These are phyloP conservation scores for Pisolithus sp. DNA, from an alignment of 768 basidiomycete species.

Conservation along the genomic window DNA sequence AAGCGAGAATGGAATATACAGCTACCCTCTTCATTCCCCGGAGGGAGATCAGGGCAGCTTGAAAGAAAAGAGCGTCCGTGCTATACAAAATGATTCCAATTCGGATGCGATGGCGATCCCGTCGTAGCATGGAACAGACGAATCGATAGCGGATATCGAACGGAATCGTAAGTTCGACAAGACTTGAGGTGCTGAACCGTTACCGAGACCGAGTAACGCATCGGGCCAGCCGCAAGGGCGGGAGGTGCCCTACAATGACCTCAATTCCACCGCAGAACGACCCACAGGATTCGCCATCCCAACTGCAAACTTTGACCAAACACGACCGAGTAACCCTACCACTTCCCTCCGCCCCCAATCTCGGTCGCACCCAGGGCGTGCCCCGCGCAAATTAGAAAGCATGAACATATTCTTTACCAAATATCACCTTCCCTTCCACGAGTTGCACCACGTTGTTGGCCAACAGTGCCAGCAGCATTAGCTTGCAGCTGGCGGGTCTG, in stretches of 20 bases:
- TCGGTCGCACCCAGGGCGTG: constrained; percentile 42
- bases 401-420: constrained; percentile 34
- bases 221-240: constrained; percentile 7
- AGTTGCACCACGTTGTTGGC: constrained; percentile 36
- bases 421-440: constrained; percentile 40
- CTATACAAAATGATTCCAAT: constrained; percentile 38
- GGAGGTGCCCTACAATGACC: constrained; percentile 20
- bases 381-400: constrained; percentile 29
- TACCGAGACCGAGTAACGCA: constrained; percentile 11
- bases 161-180: constrained; percentile 12
- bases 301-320: constrained; percentile 32
- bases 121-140: constrained; percentile 14
- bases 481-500: constrained; percentile 76
- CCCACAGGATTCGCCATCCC: constrained; percentile 15
- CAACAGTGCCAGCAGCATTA: constrained; percentile 42
- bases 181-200: constrained; percentile 12
- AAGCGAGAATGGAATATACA: constrained; percentile 25
- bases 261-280: constrained; percentile 5
- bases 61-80: constrained; percentile 79
- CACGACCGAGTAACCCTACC: constrained; percentile 30
- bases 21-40: constrained; percentile 19
- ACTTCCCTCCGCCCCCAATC: constrained; percentile 33
- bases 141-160: constrained; percentile 13
- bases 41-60: constrained; percentile 26
- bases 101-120: constrained; percentile 22